A percentile compares a stretch with the other conserved stretches of the same genome.
These are phyloP conservation scores for Tripidium arundinaceum DNA, from an alignment of 202 grass and related monocot species.

Conservation along the genomic window DNA sequence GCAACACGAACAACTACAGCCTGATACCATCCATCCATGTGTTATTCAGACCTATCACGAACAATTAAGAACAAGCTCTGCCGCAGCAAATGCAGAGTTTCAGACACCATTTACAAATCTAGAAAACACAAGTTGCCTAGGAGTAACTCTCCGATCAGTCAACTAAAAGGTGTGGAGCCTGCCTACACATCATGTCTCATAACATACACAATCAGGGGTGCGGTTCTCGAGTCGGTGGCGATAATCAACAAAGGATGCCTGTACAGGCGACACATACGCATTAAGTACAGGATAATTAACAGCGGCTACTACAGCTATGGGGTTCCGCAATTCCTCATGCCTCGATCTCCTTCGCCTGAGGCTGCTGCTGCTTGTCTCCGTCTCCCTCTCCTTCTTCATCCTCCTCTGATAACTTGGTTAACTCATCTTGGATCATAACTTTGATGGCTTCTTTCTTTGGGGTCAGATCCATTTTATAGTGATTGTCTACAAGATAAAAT, in stretches of 20 bases:
- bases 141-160: slow-evolving; percentile 33
- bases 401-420: slow-evolving; percentile 70
- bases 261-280: slow-evolving; percentile 21
- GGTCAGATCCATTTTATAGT: slow-evolving; percentile 86
- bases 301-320: slow-evolving; percentile 35
- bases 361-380: slow-evolving; percentile 39
- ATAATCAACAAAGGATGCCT: slow-evolving; percentile 37
- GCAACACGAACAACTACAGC: not conserved
- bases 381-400: slow-evolving; percentile 65
- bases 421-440: slow-evolving; percentile 89
- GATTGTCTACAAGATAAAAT: slow-evolving; percentile 46
- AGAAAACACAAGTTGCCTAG: slow-evolving; percentile 29
- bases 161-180: slow-evolving; percentile 42
- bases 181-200: slow-evolving; percentile 30
- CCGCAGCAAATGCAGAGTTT: slow-evolving; percentile 31
- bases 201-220: slow-evolving; percentile 43
- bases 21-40: slow-evolving; percentile 15
- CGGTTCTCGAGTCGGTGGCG: not conserved
- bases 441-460: slow-evolving; percentile 79
- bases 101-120: slow-evolving; percentile 33
- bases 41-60: slow-evolving; percentile 30
- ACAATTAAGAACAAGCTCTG: slow-evolving; percentile 35
- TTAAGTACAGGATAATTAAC: slow-evolving; percentile 40
- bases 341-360: slow-evolving; percentile 29
- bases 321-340: slow-evolving; percentile 30